Conservation (phyloP, 768 basidiomycete genomes). For the Hygrocybe punicea region DNA sequence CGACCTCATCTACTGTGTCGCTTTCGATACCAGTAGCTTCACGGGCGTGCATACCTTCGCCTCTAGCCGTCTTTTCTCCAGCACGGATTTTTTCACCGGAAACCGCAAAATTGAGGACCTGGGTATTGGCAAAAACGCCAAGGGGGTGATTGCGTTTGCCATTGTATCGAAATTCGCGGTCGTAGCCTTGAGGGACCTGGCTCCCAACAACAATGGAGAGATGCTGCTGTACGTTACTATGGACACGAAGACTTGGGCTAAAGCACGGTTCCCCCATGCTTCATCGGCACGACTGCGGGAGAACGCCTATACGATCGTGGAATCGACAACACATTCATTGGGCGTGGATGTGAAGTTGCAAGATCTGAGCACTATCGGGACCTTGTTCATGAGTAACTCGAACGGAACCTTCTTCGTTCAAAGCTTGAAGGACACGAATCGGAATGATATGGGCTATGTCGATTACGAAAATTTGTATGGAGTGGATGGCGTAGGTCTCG, state of each 20-base stretch:
- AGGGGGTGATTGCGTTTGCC: slow-evolving; percentile 89
- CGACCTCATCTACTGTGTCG: slow-evolving; percentile 87
- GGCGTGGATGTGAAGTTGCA: slow-evolving; percentile 89
- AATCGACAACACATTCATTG: slow-evolving; percentile 89
- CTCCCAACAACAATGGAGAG: slow-evolving; percentile 53
- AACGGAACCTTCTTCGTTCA: slow-evolving; percentile 95
- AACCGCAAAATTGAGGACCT: slow-evolving; percentile 75
- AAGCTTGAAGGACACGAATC: slow-evolving; percentile 87
- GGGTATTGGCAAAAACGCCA: slow-evolving; percentile 79
- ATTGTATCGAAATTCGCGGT: slow-evolving; percentile 92
- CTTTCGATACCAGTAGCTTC: slow-evolving; percentile 60
- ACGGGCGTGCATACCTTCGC: slow-evolving; percentile 50
- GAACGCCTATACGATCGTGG: slow-evolving; percentile 95
- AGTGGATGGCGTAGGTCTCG: slow-evolving; percentile 85
- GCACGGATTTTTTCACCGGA: slow-evolving; percentile 75
- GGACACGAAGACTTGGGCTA: slow-evolving; percentile 81
- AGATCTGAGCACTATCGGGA: slow-evolving; percentile 67
- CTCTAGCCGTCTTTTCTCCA: slow-evolving; percentile 74
- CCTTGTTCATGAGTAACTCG: slow-evolving; percentile 91
- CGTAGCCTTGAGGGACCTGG: slow-evolving; percentile 77
- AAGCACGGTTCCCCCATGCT: slow-evolving; percentile 90
- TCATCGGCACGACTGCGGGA: slow-evolving; percentile 73
- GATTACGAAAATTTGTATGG: slow-evolving; percentile 90
- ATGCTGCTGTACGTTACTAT: slow-evolving; percentile 85
- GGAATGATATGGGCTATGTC: slow-evolving; percentile 84